A percentile compares a stretch with the other conserved stretches of the same genome.
Evolutionary conservation across 257 asterid species (phyloP).

Genomic region (Datura wrightii): DNA sequence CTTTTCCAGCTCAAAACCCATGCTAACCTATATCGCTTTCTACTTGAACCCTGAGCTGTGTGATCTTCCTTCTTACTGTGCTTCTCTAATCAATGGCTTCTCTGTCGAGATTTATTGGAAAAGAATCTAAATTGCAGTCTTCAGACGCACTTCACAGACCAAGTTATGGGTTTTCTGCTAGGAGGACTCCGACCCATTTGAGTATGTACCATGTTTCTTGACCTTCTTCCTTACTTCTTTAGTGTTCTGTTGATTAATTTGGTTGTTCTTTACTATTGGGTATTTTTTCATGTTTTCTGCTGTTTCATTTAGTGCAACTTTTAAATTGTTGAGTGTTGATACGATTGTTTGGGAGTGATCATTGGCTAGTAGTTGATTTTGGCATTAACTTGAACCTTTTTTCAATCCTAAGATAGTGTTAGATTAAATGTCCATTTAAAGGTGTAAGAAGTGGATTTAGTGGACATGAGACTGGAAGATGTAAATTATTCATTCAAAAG

Average conservation of each 20-base stretch:
- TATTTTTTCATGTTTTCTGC: background rate
- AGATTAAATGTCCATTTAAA: conserved; percentile 24
- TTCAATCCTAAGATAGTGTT: background rate
- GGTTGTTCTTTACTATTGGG: background rate
- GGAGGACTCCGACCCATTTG: conserved; percentile 33
- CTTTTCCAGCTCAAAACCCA: background rate
- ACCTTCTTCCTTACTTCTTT: background rate
- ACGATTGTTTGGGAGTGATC: background rate
- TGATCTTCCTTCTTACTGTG: background rate
- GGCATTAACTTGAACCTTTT: background rate
- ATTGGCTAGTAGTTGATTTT: background rate
- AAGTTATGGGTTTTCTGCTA: conserved; percentile 33
- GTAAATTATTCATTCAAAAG: conserved; percentile 37
- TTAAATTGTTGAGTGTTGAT: background rate
- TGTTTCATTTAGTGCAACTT: conserved; percentile 15
- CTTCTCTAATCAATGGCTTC: conserved; percentile 43
- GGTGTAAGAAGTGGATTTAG: conserved; percentile 40
- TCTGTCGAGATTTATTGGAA: conserved; percentile 47
- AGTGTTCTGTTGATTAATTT: background rate
- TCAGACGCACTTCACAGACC: conserved; percentile 35
- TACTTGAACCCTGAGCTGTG: conserved; percentile 6
- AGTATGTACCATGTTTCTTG: conserved; percentile 36
- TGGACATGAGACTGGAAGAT: conserved; percentile 29
- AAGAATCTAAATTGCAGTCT: conserved; percentile 42
- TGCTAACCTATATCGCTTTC: background rate